Evolutionary conservation across 768 basidiomycete genomes (phyloP), one percentile per base, ranked within the genome.

Genomic region (Leccinum rimulosum): DNA sequence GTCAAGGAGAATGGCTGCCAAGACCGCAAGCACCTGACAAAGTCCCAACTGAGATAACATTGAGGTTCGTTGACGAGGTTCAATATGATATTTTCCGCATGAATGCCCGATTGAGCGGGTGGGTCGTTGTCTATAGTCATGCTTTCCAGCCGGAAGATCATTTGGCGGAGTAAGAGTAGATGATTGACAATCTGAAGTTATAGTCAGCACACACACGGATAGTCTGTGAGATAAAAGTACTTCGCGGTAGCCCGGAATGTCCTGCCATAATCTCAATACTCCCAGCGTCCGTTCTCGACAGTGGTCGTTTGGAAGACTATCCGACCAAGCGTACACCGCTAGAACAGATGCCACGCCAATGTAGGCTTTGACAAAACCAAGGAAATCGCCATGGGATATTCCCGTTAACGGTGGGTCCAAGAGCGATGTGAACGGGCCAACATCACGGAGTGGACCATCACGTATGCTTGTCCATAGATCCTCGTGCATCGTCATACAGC

Each of bases 281-380:
- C 81, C 83, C 8, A 92, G 73, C 1, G 82, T 77, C 50, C 85
- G 80, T 64, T 89, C 86, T 11, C 87, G 80, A 66, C 87, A 88
- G 12, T 73, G 73, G 57, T 83, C 80, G 56, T 85, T 82, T 1
- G 86, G 86, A 19, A 89, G 74, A 68, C 88, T 89, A 64, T 92
- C 91, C 12, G 90, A 83, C 87, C 89, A 93, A 3, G 88, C 87
- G 66, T 86, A 87, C 35, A 88, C 87, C 2, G 84, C 84, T 14
- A 93, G 73, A 14, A 90, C 83, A 53, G 80, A 78, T 3, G 85
- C 79, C 8, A 91, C 79, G 1, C 91, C 91, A 50, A 91, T 73
- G 61, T 82, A 84, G 0, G 87, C 86, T 58, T 86, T 80, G 10
- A 88, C 76, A 60, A 89, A 86, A 1, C 78, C 73, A 17, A 90